phyloP scores from a whole-genome alignment of 2,329 filamentous ascomycete genomes.

The Balansia obtecta region DNA sequence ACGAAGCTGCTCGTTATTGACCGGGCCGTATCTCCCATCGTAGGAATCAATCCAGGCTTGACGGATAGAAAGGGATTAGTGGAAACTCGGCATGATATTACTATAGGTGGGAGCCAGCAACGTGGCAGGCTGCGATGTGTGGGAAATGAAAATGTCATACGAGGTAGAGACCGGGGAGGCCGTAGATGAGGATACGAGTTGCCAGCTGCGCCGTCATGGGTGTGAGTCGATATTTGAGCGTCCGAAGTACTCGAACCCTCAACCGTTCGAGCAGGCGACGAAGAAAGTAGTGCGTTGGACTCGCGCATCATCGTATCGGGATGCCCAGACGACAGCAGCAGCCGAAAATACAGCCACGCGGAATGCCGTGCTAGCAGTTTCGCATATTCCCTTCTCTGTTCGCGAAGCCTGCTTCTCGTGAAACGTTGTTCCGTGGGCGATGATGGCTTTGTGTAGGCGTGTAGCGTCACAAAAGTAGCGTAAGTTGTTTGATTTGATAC shows the following conservation, averaged over 20 bases:
- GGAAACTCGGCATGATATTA: background rate
- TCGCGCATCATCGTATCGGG: constrained; percentile 1
- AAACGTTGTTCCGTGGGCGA: background rate
- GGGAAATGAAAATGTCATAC: constrained; percentile 9
- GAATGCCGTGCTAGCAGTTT: constrained; percentile 3
- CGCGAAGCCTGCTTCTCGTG: background rate
- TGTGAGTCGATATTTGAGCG: constrained; percentile 5
- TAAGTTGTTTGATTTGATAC: background rate
- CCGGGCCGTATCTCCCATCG: constrained; percentile 26
- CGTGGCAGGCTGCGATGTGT: background rate
- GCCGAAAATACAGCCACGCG: background rate
- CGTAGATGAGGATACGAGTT: constrained; percentile 11
- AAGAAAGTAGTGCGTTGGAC: constrained; percentile 6
- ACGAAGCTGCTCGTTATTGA: constrained; percentile 25
- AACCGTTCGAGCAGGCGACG: constrained; percentile 7
- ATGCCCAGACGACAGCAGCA: background rate
- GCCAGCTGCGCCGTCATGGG: constrained; percentile 5
- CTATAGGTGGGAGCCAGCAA: background rate
- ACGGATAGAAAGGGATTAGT: constrained; percentile 28
- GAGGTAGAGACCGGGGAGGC: constrained; percentile 18
- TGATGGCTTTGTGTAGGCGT: background rate
- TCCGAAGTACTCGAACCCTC: constrained; percentile 8
- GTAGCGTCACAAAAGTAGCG: background rate
- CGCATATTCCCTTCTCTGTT: constrained; percentile 1
- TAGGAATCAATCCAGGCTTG: constrained; percentile 39